Evolutionary conservation across 305 asterid genomes (phyloP).

Genomic region (Petunia hybrid): DNA sequence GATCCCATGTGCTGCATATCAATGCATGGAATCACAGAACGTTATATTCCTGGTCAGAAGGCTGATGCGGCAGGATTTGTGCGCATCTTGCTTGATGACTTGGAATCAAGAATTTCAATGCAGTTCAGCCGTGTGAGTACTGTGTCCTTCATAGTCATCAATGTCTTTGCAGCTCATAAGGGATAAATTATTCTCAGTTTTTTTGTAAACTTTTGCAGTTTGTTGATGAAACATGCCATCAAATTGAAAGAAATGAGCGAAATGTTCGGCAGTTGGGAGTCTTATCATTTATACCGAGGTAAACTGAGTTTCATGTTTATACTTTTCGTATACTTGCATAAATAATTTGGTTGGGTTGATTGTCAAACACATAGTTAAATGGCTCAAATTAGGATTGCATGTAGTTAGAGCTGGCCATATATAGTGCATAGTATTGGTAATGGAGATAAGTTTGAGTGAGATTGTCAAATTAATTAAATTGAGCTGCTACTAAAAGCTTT

Average conservation of each 20-base stretch:
- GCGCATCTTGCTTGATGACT: slow-evolving; percentile 94
- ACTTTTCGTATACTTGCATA: slow-evolving; percentile 11
- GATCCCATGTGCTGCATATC: slow-evolving; percentile 99
- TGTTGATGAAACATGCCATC: slow-evolving; percentile 99
- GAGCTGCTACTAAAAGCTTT: background rate
- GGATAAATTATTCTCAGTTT: slow-evolving; percentile 35
- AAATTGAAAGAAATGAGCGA: slow-evolving; percentile 94
- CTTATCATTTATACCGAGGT: slow-evolving; percentile 92
- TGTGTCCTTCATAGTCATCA: slow-evolving; percentile 28
- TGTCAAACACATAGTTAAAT: slow-evolving; percentile 7
- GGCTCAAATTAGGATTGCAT: slow-evolving; percentile 9
- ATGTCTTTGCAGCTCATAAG: slow-evolving; percentile 31
- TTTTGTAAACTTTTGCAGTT: slow-evolving; percentile 57
- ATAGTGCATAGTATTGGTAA: slow-evolving; percentile 13
- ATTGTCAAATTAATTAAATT: background rate
- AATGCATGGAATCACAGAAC: slow-evolving; percentile 98
- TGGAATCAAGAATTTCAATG: slow-evolving; percentile 81
- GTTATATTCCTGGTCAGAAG: slow-evolving; percentile 94
- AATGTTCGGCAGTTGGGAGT: slow-evolving; percentile 92
- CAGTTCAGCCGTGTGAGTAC: slow-evolving; percentile 87
- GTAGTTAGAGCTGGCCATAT: background rate
- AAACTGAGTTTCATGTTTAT: slow-evolving; percentile 35
- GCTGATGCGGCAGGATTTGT: slow-evolving; percentile 99
- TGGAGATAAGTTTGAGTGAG: background rate
- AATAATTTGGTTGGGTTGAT: background rate